phyloP scores from a whole-genome alignment of 805 yeast genomes.

The Komagataella populi region DNA sequence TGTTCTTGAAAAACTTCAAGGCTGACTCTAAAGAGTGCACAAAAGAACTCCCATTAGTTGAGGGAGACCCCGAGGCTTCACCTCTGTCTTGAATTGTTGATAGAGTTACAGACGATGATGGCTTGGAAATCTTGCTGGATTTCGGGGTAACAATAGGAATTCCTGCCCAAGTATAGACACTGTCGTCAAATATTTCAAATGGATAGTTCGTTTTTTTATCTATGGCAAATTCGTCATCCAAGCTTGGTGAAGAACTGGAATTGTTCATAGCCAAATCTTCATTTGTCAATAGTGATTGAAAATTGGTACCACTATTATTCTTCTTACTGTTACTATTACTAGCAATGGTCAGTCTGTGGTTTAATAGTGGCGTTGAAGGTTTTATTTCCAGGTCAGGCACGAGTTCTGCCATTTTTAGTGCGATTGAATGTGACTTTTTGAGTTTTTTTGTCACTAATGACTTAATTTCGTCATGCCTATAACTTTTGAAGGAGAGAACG shows the following conservation, averaged over 20 bases:
- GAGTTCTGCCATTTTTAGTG: neutral
- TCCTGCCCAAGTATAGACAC: slow-evolving; percentile 28
- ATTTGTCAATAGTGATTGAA: neutral
- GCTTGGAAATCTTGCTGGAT: neutral
- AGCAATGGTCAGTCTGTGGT: neutral
- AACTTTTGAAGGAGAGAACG: neutral
- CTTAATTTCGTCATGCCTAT: neutral
- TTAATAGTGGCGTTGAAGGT: neutral
- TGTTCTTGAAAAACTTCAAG: slow-evolving; percentile 13
- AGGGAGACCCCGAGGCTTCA: slow-evolving; percentile 2
- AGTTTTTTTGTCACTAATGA: slow-evolving; percentile 7
- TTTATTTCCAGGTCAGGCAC: neutral
- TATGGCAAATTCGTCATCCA: slow-evolving; percentile 4
- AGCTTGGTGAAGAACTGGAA: neutral
- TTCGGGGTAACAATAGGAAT: neutral
- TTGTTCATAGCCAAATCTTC: neutral
- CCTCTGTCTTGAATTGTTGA: neutral
- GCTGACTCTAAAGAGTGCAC: slow-evolving; percentile 8
- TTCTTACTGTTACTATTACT: neutral
- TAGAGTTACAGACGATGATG: neutral
- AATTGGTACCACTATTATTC: neutral
- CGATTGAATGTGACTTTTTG: slow-evolving; percentile 1
- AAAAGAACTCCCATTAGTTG: slow-evolving; percentile 3
- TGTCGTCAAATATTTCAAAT: slow-evolving; percentile 55
- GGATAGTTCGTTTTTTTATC: slow-evolving; percentile 35